Conservation (phyloP, 805 yeast species). For the Yamadazyma phyllophila region DNA sequence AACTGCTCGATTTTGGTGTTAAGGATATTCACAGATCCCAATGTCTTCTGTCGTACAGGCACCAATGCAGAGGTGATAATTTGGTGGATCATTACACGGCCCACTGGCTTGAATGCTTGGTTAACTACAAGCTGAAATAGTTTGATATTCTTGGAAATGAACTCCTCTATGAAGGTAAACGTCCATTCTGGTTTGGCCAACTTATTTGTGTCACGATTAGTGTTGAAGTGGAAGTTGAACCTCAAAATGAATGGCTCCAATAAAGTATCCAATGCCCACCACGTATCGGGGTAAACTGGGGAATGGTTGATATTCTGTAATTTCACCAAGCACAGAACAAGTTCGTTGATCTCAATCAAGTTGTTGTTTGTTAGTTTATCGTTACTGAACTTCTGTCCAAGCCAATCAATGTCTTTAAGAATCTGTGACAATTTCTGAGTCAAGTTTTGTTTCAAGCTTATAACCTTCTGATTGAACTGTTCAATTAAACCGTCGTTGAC, state of each 20-base stretch:
- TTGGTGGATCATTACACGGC: slow-evolving; percentile 31
- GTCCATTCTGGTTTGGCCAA: slow-evolving; percentile 74
- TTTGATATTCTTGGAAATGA: slow-evolving; percentile 38
- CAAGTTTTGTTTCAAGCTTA: slow-evolving; percentile 9
- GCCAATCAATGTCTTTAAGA: slow-evolving; percentile 22
- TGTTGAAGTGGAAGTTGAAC: slow-evolving; percentile 60
- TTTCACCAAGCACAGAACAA: slow-evolving; percentile 20
- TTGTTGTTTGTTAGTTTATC: slow-evolving; percentile 1
- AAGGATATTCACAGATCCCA: slow-evolving; percentile 19
- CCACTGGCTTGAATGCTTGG: slow-evolving; percentile 25
- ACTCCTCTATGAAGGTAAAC: slow-evolving; percentile 47
- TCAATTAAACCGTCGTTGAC: slow-evolving; percentile 2
- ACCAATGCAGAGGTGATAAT: slow-evolving; percentile 46
- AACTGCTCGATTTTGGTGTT: slow-evolving; percentile 22
- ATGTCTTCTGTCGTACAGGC: slow-evolving; percentile 46
- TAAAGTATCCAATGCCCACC: slow-evolving; percentile 53
- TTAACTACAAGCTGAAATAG: slow-evolving; percentile 41
- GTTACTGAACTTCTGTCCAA: slow-evolving; percentile 15
- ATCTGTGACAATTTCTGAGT: slow-evolving; percentile 13
- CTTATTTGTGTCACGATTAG: slow-evolving; percentile 57
- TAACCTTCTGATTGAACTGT: slow-evolving; percentile 10
- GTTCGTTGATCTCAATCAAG: slow-evolving; percentile 6
- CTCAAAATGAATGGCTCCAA: slow-evolving; percentile 46
- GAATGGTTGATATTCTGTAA: slow-evolving; percentile 30
- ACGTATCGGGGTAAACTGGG: slow-evolving; percentile 33